These are phyloP conservation scores for Fusarium floridanum DNA, from an alignment of 2,329 filamentous ascomycete species.

Conservation along the genomic window DNA sequence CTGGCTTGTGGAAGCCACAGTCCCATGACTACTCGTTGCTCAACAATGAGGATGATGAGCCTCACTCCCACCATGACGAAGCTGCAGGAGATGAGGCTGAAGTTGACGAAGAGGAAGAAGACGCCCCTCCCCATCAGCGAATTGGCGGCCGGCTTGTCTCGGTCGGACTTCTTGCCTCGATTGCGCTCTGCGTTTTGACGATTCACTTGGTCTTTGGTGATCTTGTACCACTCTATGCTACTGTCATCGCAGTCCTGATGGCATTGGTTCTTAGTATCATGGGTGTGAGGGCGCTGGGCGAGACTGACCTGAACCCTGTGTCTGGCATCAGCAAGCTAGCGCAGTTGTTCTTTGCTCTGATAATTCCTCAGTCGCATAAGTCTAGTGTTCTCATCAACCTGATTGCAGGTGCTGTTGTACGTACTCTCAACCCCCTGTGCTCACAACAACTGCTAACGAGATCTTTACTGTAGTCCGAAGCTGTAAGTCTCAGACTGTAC, in stretches of 20 bases:
- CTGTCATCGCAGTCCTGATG: constrained; percentile 83
- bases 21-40: constrained; percentile 45
- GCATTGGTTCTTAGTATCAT: constrained; percentile 83
- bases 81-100: constrained; percentile 34
- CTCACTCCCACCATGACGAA: constrained; percentile 12
- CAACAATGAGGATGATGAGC: constrained; percentile 18
- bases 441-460: constrained; percentile 6
- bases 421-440: constrained; percentile 29
- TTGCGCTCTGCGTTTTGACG: constrained; percentile 82
- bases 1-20: constrained; percentile 32
- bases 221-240: constrained; percentile 83
- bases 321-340: constrained; percentile 97
- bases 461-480: constrained; percentile 52
- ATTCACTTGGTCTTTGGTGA: constrained; percentile 87
- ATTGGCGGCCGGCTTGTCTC: constrained; percentile 79
- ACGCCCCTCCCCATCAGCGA: constrained; percentile 87
- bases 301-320: constrained; percentile 96
- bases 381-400: constrained; percentile 96
- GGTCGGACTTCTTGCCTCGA: constrained; percentile 81
- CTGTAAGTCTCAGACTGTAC: constrained; percentile 46
- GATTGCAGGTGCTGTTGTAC: constrained; percentile 85
- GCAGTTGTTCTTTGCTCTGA: constrained; percentile 92
- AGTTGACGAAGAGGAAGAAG: constrained; percentile 71
- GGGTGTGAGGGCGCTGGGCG: constrained; percentile 76
- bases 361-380: constrained; percentile 83